These are phyloP conservation scores for Heimioporus retisporus DNA, from an alignment of 1,284 basidiomycete genomes.

Conservation along the genomic window DNA sequence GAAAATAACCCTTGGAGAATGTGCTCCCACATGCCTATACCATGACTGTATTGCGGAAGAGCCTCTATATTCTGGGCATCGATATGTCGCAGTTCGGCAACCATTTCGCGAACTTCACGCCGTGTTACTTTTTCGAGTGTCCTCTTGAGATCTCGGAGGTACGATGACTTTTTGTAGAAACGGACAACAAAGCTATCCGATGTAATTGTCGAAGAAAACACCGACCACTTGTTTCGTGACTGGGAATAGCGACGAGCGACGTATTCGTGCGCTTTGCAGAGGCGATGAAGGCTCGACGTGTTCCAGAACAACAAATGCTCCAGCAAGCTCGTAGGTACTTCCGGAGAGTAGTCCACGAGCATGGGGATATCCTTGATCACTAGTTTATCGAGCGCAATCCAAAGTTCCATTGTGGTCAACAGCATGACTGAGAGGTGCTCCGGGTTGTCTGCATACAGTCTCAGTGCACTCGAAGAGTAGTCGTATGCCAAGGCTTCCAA, in stretches of 20 bases:
- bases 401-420: constrained; percentile 55
- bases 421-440: constrained; percentile 56
- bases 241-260: constrained; percentile 37
- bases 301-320: constrained; percentile 52
- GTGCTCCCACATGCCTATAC: not conserved
- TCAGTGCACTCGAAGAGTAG: constrained; percentile 41
- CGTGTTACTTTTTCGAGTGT: constrained; percentile 42
- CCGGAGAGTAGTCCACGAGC: constrained; percentile 55
- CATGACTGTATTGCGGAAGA: not conserved
- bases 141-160: constrained; percentile 35
- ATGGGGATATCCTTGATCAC: constrained; percentile 45
- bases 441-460: constrained; percentile 45
- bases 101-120: constrained; percentile 25
- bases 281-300: constrained; percentile 35
- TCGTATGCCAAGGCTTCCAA: constrained; percentile 35
- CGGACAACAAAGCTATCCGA: constrained; percentile 40
- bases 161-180: constrained; percentile 33
- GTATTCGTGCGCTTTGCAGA: constrained; percentile 41
- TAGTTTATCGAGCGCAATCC: constrained; percentile 31
- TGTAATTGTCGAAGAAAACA: constrained; percentile 29
- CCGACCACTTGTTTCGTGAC: constrained; percentile 19
- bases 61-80: constrained; percentile 20
- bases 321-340: constrained; percentile 49
- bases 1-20: constrained; percentile 61
- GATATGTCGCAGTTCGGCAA: constrained; percentile 34